Evolutionary conservation across 1,139 yeast genomes (phyloP).

Genomic region (Kurtzmaniella quercitrusa): DNA sequence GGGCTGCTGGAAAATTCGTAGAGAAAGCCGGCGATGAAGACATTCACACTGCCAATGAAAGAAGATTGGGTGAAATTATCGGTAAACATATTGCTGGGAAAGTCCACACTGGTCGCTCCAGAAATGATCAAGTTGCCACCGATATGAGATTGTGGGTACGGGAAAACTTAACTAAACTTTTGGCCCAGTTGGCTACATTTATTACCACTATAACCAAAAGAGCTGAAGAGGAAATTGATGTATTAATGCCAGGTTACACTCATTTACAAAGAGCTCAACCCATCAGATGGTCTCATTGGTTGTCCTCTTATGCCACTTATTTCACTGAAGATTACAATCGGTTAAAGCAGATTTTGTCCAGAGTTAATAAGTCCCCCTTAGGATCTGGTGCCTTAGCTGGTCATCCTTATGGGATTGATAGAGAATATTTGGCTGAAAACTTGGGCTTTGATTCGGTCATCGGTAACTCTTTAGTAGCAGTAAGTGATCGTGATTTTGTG

Average conservation of each 20-base stretch:
- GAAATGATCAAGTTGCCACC: conserved; percentile 98
- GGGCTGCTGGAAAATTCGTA: conserved; percentile 70
- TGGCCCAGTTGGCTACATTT: conserved; percentile 55
- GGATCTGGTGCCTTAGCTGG: conserved; percentile 99
- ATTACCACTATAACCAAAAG: conserved; percentile 67
- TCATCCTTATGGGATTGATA: conserved; percentile 95
- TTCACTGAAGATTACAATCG: conserved; percentile 87
- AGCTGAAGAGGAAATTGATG: conserved; percentile 82
- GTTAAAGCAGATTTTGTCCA: conserved; percentile 69
- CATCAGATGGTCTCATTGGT: conserved; percentile 98
- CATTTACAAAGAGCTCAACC: conserved; percentile 99
- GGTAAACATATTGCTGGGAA: conserved; percentile 94
- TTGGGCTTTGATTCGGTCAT: conserved; percentile 80
- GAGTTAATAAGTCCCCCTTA: conserved; percentile 85
- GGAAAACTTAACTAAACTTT: conserved; percentile 60
- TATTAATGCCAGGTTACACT: conserved; percentile 97
- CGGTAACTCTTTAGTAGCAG: conserved; percentile 94
- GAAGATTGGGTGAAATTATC: conserved; percentile 92
- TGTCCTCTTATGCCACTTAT: conserved; percentile 90
- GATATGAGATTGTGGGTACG: conserved; percentile 95
- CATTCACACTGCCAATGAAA: conserved; percentile 97
- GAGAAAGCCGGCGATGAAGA: conserved; percentile 96
- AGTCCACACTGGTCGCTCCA: conserved; percentile 96
- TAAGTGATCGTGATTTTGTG: conserved; percentile 94
- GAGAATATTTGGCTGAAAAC: conserved; percentile 78